Evolutionary conservation across 768 basidiomycete genomes (phyloP), one percentile per base, ranked within the genome.

Genomic region (Clitopilus hobsonii): DNA sequence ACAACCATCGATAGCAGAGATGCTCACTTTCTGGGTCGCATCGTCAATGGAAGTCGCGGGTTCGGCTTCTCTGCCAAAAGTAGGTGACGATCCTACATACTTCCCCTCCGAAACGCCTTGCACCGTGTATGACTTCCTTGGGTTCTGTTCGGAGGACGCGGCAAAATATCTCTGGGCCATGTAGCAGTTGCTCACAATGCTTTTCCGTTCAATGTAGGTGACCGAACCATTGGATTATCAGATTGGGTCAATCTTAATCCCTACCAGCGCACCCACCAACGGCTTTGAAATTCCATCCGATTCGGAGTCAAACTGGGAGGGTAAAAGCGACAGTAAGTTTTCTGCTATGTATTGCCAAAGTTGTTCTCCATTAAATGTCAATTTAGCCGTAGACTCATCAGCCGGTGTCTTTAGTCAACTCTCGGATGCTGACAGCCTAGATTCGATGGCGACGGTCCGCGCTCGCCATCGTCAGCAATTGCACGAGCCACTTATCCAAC

Each of bases 1-100:
- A 47, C 65, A 63, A 13, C 83, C 82, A n/a, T 76, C 79, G 11
- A 69, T 85, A 48, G 59, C 80, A 53, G 79, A 84, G 65, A 67
- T 71, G 56, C 64, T 86, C 22, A 65, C 73, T 6, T 85, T 75
- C 64, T 86, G 84, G 84, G 63, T 82, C 49, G 72, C 72, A 30
- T 83, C 83, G 51, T 77, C 81, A 8, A 77, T 80, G 75, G 70
- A 67, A 0, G 61, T 74, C 30, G 58, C 62, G 20, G 70, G 67
- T 14, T 69, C 67, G 38, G 69, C 66, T 26, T 49, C 51, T 14
- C 63, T 70, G 53, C 77, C 74, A 3, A 69, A 74, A 70, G 79
- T 80, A 61, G 55, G 75, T 74, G 57, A 59, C 48, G 66, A 65
- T 48, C 57, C 56, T 53, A 23, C 53, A 28, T 58, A 60, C 53